Evolutionary conservation across 2,329 filamentous ascomycete species (phyloP).

Genomic region (Graphium sp.): DNA sequence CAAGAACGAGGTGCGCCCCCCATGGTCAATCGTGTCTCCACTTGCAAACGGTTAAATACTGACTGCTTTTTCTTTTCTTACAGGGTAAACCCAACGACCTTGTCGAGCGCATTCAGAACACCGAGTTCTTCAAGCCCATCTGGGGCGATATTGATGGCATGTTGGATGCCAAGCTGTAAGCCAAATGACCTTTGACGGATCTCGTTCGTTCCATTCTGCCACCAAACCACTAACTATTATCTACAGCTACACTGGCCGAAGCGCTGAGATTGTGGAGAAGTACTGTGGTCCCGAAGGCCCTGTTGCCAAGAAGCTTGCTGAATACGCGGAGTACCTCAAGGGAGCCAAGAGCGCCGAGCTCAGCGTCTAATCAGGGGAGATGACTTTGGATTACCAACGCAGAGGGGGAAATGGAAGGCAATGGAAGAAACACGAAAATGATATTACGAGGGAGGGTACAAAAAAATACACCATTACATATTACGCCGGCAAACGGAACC

Average conservation of each 20-base stretch:
- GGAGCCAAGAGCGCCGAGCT: conserved; percentile 17
- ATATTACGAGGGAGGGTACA: no score
- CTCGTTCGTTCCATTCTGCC: no score
- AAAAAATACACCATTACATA: no score
- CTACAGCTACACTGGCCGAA: conserved; percentile 30
- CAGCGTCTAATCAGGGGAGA: conserved; percentile 20
- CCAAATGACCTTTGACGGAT: no score
- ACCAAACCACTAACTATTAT: no score
- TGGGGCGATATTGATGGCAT: conserved; percentile 51
- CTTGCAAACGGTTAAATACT: background rate
- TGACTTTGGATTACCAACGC: no score
- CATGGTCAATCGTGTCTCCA: no score
- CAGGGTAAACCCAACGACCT: conserved; percentile 71
- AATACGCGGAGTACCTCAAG: conserved; percentile 18
- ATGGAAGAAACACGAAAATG: no score
- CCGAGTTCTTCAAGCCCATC: conserved; percentile 60
- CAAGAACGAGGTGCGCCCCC: conserved; percentile 21
- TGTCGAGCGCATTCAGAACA: conserved; percentile 57
- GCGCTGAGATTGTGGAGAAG: conserved; percentile 24
- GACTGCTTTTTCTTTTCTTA: conserved; percentile 33
- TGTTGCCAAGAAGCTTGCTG: conserved; percentile 19
- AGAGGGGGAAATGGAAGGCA: no score
- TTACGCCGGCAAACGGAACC: no score
- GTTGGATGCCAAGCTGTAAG: conserved; percentile 43
- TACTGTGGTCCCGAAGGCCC: conserved; percentile 22